phyloP scores from a whole-genome alignment of 148 eudicot genomes.

The Persicaria tinctoria region DNA sequence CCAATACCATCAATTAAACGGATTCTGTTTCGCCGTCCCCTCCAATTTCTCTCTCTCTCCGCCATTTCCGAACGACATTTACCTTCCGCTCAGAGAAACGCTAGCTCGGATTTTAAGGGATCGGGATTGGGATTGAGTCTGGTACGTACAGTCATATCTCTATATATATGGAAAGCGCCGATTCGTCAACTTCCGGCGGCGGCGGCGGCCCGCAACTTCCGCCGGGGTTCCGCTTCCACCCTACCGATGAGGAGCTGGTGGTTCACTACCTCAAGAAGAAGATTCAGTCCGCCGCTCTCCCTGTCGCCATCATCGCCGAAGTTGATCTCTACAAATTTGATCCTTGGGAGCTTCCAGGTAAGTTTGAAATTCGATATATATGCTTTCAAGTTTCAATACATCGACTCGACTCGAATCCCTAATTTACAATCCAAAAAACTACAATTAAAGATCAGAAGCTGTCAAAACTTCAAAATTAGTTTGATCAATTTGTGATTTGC shows the following conservation, averaged over 20 bases:
- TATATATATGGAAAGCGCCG: conserved; percentile 33
- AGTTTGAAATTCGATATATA: neutral
- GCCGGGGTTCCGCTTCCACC: conserved; percentile 50
- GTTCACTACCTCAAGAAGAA: conserved; percentile 45
- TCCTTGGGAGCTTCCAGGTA: conserved; percentile 55
- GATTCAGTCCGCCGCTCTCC: conserved; percentile 36
- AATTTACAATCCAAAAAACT: neutral
- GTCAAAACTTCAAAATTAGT: neutral
- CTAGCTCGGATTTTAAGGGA: neutral
- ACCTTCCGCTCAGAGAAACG: neutral
- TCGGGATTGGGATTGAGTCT: neutral
- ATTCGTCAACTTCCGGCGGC: conserved; percentile 23
- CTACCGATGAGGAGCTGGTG: conserved; percentile 48
- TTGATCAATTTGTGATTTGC: neutral
- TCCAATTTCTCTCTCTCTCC: neutral
- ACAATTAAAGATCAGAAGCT: neutral
- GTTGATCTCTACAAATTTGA: conserved; percentile 49
- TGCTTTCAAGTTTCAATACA: neutral
- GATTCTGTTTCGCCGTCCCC: conserved; percentile 8
- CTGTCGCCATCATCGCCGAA: conserved; percentile 45
- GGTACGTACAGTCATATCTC: neutral
- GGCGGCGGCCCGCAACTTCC: conserved; percentile 31
- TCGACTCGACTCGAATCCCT: neutral
- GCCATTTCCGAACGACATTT: conserved; percentile 3
- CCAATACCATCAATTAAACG: neutral